Evolutionary conservation across 441 rosid species (phyloP).

Genomic region (Cnidoscolus chayamansa): DNA sequence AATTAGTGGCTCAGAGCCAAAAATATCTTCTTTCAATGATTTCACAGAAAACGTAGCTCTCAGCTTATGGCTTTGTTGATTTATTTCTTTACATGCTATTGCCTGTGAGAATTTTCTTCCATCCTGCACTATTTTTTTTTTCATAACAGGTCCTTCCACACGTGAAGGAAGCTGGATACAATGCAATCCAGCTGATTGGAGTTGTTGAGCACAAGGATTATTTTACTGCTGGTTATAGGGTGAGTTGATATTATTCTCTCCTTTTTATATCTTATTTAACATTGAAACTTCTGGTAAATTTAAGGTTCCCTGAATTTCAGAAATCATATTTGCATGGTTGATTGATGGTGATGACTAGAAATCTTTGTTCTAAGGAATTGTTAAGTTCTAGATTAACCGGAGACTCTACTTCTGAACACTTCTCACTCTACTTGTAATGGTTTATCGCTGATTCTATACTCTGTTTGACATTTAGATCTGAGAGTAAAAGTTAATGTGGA

Average conservation of each 20-base stretch:
- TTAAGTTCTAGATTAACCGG: not conserved
- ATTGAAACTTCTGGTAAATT: not conserved
- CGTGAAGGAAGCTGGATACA: conserved; percentile 84
- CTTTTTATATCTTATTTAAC: conserved; percentile 7
- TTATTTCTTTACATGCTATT: conserved; percentile 13
- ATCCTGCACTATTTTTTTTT: conserved; percentile 19
- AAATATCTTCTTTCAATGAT: conserved; percentile 71
- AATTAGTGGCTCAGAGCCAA: conserved; percentile 84
- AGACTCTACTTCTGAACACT: not conserved
- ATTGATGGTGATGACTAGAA: not conserved
- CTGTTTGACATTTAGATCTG: not conserved
- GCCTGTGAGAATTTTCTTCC: conserved; percentile 19
- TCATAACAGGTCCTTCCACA: conserved; percentile 79
- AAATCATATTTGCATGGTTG: not conserved
- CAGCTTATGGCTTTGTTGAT: conserved; percentile 18
- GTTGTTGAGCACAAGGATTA: conserved; percentile 94
- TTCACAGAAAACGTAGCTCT: conserved; percentile 66
- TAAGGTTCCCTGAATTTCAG: not conserved
- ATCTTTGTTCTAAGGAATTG: not conserved
- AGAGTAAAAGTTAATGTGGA: not conserved
- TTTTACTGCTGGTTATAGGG: conserved; percentile 86
- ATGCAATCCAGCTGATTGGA: conserved; percentile 90
- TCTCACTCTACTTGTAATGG: not conserved
- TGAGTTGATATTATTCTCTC: conserved; percentile 37
- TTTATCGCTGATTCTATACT: not conserved